Base-by-base conservation (phyloP, 2,329 filamentous ascomycete species). In the Colletotrichum trifolii region DNA sequence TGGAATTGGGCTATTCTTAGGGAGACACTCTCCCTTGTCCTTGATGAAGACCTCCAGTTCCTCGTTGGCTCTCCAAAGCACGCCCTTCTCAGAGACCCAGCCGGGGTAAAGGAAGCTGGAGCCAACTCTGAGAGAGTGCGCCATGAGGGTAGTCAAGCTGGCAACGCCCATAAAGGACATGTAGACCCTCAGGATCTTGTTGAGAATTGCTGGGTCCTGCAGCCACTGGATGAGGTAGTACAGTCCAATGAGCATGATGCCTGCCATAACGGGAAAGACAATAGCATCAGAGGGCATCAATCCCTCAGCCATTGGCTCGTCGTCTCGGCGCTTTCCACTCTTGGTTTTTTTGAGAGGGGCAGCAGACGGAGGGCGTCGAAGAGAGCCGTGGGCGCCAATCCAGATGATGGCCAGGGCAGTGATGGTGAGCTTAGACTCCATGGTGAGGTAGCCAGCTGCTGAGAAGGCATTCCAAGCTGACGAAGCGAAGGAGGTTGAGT, bases 181-280 rank as follows among this genome's bases (percentile, higher is more conserved):
- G 81, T 98, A 97, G 73, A 86, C 88, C 43, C 92, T 90, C 25
- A 98, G 81, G 43, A 96, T 86, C 77, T 90, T 92, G 80, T 95
- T 97, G 72, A 98, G 79, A 25, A 96, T 81, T 10, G 89, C 83
- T 1, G 94, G 90, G 72, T 97, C 92, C 69, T 95, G 84, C 60
- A 97, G 86, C 86, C 91, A 96, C 75, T 96, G 93, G 74, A 98
- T 93, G 65, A 97, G 82, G 71, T 94, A 90, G 80, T 98, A 98
- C 11, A 98, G 83, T 6, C 88, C 88, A 46, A 89, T 84, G 8
- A 98, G 86, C 1, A 90, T 88, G 9, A 82, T 73, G 2, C 89
- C 93, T 6, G 94, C 94, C 59, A 94, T 82, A 38, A 97, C 70
- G 2, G 95, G 96, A 68, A 97, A 92, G 71, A 96, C 77, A 69